Evolutionary conservation across 1,284 basidiomycete species (phyloP).

Genomic region (Moniliophthora roreri): DNA sequence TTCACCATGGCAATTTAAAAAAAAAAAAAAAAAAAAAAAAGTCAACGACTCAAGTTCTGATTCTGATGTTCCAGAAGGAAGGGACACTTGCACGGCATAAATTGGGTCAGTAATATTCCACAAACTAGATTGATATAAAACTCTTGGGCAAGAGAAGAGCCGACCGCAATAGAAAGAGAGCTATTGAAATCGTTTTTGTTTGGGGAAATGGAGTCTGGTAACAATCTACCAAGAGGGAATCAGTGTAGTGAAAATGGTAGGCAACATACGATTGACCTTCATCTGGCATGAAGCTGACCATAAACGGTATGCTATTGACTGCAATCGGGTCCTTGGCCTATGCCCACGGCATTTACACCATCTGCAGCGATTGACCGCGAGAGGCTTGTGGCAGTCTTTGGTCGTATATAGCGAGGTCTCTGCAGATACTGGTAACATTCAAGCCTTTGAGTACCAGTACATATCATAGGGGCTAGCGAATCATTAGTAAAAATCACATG

Average conservation of each 20-base stretch:
- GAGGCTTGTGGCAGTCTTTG: slow-evolving; percentile 14
- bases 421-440: slow-evolving; percentile 17
- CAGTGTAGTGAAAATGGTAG: too few relatives aligned
- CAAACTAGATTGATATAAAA: slow-evolving; percentile 16
- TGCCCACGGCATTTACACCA: slow-evolving; percentile 14
- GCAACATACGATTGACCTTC: slow-evolving; percentile 21
- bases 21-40: too few relatives aligned
- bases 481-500: background rate
- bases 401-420: slow-evolving; percentile 15
- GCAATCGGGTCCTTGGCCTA: slow-evolving; percentile 15
- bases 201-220: slow-evolving; percentile 6
- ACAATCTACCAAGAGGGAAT: background rate
- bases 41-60: too few relatives aligned
- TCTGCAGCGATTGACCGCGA: slow-evolving; percentile 15
- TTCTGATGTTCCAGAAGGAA: too few relatives aligned
- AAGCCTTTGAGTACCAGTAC: slow-evolving; percentile 13
- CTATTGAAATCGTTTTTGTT: slow-evolving; percentile 18
- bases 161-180: slow-evolving; percentile 7
- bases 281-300: slow-evolving; percentile 22
- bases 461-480: background rate
- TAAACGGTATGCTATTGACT: slow-evolving; percentile 18
- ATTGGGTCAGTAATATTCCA: slow-evolving; percentile 16
- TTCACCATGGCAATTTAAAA: too few relatives aligned
- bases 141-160: slow-evolving; percentile 6
- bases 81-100: too few relatives aligned